Evolutionary conservation across 176 grass and related monocot species (phyloP), one percentile per base, ranked within the genome.

Genomic region (Eremochloa ophiuroides): DNA sequence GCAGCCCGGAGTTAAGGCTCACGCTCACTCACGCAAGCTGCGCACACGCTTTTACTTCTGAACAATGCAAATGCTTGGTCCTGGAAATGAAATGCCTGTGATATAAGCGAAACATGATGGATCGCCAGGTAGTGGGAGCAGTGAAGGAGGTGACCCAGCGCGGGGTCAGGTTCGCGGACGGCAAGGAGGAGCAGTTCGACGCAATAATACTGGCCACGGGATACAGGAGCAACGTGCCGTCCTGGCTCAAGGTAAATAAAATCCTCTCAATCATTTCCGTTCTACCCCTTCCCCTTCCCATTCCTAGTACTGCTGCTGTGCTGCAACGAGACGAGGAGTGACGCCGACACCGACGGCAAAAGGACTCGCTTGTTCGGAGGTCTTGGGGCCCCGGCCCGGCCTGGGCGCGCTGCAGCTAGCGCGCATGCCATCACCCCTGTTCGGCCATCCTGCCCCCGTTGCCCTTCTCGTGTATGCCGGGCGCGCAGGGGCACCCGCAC

Each of bases 171-270:
- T 93, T 99, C 89, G 80, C 90, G 27, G 91, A 99, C 75, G 96
- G 95, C 71, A 91, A 76, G 69, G 96, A 99, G 84, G 85, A 95
- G 77, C 79, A 89, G 79, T 99, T 93, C 87, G 91, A 99, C 79
- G 87, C 93, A 29, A 87, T 99, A 5, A 84, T 99, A 37, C 88
- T 91, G 7, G 93, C 93, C 13, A 99, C 89, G 5, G 96, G 96
- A 16, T 99, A 99, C 91, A 95, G 61, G 87, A 95, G 91, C 90
- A 95, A 93, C 89, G 96, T 99, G 82, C 93, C 96, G 29, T 88
- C 88, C 65, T 99, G 96, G 96, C 93, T 99, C 82, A 95, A 91
- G 91, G 96, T 95, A 91, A 62, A n/a, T n/a, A n/a, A n/a, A 80
- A 25, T 5, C 12, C 20, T 11, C 66, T 7, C 20, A 3, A 5